Percentiles rank a stretch among this genome's conserved stretches.
phyloP scores from a whole-genome alignment of 2,329 filamentous ascomycete species.

The Epicoccum nigrum region DNA sequence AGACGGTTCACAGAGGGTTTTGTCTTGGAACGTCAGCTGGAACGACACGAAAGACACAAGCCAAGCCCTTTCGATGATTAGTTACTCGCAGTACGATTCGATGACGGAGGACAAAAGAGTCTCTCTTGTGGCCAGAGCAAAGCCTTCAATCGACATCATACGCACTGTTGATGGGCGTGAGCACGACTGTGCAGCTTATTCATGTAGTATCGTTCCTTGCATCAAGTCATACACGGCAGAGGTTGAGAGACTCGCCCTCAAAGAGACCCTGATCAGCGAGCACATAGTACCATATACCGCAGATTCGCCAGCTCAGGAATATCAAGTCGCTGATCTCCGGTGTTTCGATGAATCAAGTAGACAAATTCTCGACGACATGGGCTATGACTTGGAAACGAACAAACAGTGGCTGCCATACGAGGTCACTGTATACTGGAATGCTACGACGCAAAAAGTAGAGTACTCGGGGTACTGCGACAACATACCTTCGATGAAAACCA shows the following conservation, averaged over 20 bases:
- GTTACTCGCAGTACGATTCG: neutral
- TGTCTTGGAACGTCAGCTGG: neutral
- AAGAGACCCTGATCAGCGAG: neutral
- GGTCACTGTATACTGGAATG: neutral
- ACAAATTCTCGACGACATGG: neutral
- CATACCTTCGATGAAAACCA: neutral
- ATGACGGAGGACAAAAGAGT: neutral
- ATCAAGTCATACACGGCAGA: constrained; percentile 1
- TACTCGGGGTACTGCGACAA: neutral
- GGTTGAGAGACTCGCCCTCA: too few species aligned
- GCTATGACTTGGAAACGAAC: neutral
- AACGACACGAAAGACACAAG: neutral
- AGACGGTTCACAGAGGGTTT: too few species aligned
- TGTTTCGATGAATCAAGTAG: neutral
- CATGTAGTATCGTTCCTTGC: constrained; percentile 5
- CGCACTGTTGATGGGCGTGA: neutral
- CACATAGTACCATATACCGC: neutral
- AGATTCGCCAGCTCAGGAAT: neutral
- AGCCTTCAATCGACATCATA: constrained; percentile 8
- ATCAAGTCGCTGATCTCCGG: constrained; percentile 3
- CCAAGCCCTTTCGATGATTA: neutral
- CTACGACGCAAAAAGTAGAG: neutral
- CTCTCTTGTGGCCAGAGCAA: neutral
- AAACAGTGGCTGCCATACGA: neutral
- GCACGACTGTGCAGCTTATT: constrained; percentile 4